Percentiles rank a stretch among this genome's conserved stretches.
Conservation (phyloP, 352 stramenopile species). For the Phytophthora pseudosyringae region DNA sequence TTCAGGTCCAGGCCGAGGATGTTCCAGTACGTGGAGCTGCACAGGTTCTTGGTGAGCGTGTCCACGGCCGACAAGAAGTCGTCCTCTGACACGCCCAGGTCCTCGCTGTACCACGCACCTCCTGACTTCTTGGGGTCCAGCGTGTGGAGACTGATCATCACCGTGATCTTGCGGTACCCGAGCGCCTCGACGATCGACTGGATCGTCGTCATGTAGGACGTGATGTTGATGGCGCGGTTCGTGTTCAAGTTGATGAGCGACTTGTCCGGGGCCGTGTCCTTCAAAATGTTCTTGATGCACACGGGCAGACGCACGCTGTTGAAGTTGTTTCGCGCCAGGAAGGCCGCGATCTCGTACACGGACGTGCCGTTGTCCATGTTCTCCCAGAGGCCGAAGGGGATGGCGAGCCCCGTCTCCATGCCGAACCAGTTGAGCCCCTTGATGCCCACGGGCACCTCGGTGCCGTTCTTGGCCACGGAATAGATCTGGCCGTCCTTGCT, state of each 20-base stretch:
- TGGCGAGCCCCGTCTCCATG: constrained; percentile 67
- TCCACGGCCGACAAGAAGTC: constrained; percentile 64
- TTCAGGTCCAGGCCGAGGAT: constrained; percentile 75
- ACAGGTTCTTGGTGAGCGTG: constrained; percentile 64
- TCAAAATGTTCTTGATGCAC: constrained; percentile 62
- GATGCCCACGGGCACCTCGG: constrained; percentile 55
- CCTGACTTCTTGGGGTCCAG: constrained; percentile 49
- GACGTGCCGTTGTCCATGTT: constrained; percentile 74
- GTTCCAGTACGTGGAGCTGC: constrained; percentile 67
- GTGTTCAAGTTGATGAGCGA: constrained; percentile 66
- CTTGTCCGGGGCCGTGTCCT: constrained; percentile 49
- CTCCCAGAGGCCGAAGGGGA: constrained; percentile 79
- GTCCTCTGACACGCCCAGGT: constrained; percentile 56
- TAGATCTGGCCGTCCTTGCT: constrained; percentile 67
- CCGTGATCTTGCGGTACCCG: constrained; percentile 65
- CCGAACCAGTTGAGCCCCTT: constrained; percentile 84
- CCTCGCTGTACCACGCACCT: constrained; percentile 63
- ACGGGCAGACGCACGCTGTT: constrained; percentile 68
- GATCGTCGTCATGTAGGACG: constrained; percentile 68
- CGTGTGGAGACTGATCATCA: constrained; percentile 80
- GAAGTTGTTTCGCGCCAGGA: constrained; percentile 76
- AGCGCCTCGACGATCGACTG: constrained; percentile 63
- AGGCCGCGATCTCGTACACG: constrained; percentile 67
- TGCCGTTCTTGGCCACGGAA: constrained; percentile 56
- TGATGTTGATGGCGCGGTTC: constrained; percentile 75